These are phyloP conservation scores for Coemansia sp. DNA, from an alignment of 192 early-diverging fungal genomes.

Conservation along the genomic window DNA sequence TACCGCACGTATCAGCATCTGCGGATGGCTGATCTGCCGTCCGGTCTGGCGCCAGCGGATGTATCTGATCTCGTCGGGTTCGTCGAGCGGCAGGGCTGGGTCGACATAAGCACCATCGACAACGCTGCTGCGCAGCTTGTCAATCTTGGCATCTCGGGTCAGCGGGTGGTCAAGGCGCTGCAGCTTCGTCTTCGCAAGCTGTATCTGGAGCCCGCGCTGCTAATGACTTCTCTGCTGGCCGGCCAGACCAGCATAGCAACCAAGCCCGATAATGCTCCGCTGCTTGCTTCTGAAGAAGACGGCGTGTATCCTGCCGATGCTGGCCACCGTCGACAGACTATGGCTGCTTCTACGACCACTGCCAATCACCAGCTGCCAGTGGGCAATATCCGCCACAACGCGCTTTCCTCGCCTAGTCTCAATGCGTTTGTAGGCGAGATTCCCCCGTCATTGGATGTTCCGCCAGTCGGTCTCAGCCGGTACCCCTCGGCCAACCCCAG, in stretches of 20 bases:
- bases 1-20: slow-evolving; percentile 45
- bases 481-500: slow-evolving; percentile 24
- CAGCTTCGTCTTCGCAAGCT: slow-evolving; percentile 51
- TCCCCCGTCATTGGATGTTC: slow-evolving; percentile 19
- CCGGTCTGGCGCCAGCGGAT: slow-evolving; percentile 21
- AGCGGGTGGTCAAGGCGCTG: slow-evolving; percentile 34
- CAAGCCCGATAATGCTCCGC: background rate
- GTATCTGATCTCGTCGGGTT: slow-evolving; percentile 43
- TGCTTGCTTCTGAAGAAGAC: background rate
- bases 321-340: slow-evolving; percentile 4
- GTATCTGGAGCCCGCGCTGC: slow-evolving; percentile 38
- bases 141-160: slow-evolving; percentile 29
- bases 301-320: background rate
- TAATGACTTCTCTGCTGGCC: slow-evolving; percentile 37
- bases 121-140: slow-evolving; percentile 35
- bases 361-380: background rate
- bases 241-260: slow-evolving; percentile 6
- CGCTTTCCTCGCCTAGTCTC: slow-evolving; percentile 9
- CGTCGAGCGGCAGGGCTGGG: slow-evolving; percentile 35
- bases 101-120: slow-evolving; percentile 40
- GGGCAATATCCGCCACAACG: background rate
- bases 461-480: slow-evolving; percentile 17
- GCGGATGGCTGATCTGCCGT: slow-evolving; percentile 46
- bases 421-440: slow-evolving; percentile 22
- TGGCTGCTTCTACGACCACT: background rate